These are phyloP conservation scores for Leucogyrophana mollusca DNA, from an alignment of 768 basidiomycete species.

Conservation along the genomic window DNA sequence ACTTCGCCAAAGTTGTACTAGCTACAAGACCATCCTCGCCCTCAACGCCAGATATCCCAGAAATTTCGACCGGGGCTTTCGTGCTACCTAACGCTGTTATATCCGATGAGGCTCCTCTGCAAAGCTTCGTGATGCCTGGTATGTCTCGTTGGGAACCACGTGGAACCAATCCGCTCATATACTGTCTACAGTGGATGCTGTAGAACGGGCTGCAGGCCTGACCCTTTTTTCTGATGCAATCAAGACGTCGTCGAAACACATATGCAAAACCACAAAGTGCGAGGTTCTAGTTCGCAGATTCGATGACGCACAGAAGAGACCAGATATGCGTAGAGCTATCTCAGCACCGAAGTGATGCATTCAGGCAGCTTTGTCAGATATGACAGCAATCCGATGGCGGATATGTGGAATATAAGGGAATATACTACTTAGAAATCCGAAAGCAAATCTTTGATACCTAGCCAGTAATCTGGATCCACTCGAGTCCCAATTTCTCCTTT, in stretches of 20 bases:
- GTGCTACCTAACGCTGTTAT: slow-evolving; percentile 95
- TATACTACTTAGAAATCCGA: slow-evolving; percentile 48
- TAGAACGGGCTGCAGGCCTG: slow-evolving; percentile 88
- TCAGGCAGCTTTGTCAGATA: too few species aligned
- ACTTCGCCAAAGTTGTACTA: slow-evolving; percentile 95
- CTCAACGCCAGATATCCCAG: slow-evolving; percentile 63
- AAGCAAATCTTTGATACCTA: slow-evolving; percentile 74
- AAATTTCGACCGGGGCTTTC: slow-evolving; percentile 90
- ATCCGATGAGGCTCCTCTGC: slow-evolving; percentile 76
- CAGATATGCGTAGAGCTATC: slow-evolving; percentile 49
- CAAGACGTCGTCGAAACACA: slow-evolving; percentile 73
- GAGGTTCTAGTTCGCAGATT: slow-evolving; percentile 86
- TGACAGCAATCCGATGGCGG: too few species aligned
- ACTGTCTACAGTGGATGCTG: slow-evolving; percentile 69
- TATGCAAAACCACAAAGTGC: slow-evolving; percentile 89
- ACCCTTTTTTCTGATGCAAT: slow-evolving; percentile 82
- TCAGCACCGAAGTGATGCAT: slow-evolving; percentile 38
- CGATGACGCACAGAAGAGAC: slow-evolving; percentile 82
- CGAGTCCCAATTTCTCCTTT: slow-evolving; percentile 81
- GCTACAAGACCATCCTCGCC: slow-evolving; percentile 74
- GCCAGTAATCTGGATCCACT: slow-evolving; percentile 74
- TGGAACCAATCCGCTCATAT: background rate
- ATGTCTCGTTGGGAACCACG: slow-evolving; percentile 18
- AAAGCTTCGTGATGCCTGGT: slow-evolving; percentile 84
- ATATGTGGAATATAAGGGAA: background rate